Base-by-base conservation (phyloP, 148 eudicot genomes). In the Rhododendron kiyosumense region DNA sequence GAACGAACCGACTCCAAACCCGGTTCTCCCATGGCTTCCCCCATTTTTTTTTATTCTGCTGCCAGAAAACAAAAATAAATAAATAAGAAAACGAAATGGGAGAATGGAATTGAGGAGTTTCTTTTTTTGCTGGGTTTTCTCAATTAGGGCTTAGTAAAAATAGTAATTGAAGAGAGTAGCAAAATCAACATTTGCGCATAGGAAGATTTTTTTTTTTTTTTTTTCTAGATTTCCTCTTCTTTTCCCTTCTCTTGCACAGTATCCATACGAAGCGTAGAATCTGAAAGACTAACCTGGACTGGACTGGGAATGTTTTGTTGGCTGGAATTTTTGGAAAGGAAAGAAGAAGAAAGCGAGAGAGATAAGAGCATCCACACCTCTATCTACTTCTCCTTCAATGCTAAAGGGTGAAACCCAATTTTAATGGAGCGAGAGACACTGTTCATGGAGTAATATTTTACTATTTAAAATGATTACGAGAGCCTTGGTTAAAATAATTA, bases 1-100 rank as follows among this genome's bases (percentile, higher is more conserved):
- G 94, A 89, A 63, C 88, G 93, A 30, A 87, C 92, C 4, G 92
- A 85, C 28, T 88, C 91, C 91, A 93, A 76, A 20, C 86, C 81
- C 48, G 85, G 83, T 69, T 90, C 88, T 82, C 88, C 87, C 89
- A 83, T 89, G 26, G 87, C 77, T 82, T 88, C 89, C 46, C 87
- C 90, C 86, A 86, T 89, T 84, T 30, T 84, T 30, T 14, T 12
- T 32, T 32, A 26, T 71, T 71, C 38, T 14, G 13, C 38, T 30
- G 41, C 38, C 5, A 30, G 32, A n/a, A 2, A 63, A 69, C 3
- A 28, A 69, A 69, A 1, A 2, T 0, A 65, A 7, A 45, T 7
- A 45, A 20, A 22, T 6, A 59, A 59, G 65, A 20, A 59, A 59
- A 20, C 65, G 65, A 59, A 59, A 20, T 22, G 65, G 26, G 65